phyloP scores from a whole-genome alignment of 2,329 filamentous ascomycete genomes.

The Apiospora saccharicola region DNA sequence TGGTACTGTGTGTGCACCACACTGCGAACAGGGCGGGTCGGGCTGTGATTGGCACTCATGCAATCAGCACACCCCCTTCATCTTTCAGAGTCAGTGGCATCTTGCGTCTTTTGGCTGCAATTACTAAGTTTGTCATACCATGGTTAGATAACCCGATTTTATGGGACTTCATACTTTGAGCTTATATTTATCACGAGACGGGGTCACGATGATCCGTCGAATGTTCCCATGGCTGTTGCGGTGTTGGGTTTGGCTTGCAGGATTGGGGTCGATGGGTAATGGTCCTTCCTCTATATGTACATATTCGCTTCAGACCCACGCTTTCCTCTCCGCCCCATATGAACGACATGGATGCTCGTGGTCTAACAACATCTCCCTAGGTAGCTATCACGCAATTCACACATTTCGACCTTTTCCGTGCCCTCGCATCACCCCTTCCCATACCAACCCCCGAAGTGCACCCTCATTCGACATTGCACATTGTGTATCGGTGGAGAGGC shows the following conservation, averaged over 20 bases:
- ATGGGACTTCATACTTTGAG: slow-evolving; percentile 10
- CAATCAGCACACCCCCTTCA: slow-evolving; percentile 17
- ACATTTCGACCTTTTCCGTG: not conserved
- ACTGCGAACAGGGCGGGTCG: slow-evolving; percentile 13
- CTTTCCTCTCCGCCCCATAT: not conserved
- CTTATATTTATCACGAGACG: not conserved
- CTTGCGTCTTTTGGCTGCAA: slow-evolving; percentile 10
- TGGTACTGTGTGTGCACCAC: not conserved
- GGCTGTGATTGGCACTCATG: slow-evolving; percentile 12
- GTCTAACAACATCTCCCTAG: not conserved
- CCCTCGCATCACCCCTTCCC: not conserved
- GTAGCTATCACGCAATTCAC: not conserved
- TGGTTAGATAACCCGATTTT: not conserved
- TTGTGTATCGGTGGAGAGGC: not conserved
- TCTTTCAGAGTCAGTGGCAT: slow-evolving; percentile 6
- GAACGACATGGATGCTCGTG: not conserved
- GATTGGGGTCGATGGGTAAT: not conserved
- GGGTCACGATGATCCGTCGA: not conserved
- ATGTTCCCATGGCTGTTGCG: not conserved
- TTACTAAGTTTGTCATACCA: slow-evolving; percentile 21
- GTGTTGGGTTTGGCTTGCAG: not conserved
- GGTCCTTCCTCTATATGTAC: not conserved
- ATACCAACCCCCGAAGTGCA: not conserved
- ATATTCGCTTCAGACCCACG: not conserved
- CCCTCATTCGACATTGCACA: not conserved